phyloP scores from a whole-genome alignment of 108 stramenopile genomes.

The Cyclotella atomus region DNA sequence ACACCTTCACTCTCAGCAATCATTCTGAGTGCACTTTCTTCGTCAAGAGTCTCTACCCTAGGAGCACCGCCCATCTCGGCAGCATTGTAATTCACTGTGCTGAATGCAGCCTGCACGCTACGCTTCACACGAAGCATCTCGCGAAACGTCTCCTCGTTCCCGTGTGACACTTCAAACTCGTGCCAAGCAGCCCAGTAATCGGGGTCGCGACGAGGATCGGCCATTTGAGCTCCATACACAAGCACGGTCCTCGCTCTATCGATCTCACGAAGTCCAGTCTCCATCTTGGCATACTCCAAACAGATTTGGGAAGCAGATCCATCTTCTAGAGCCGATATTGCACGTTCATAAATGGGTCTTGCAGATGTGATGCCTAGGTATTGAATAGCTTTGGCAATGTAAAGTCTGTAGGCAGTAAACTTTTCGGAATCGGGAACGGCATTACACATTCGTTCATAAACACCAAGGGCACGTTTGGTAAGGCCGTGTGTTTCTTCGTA shows the following conservation, averaged over 20 bases:
- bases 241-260: constrained; percentile 94
- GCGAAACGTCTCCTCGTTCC: constrained; percentile 98
- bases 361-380: constrained; percentile 91
- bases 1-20: constrained; percentile 82
- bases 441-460: constrained; percentile 87
- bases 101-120: constrained; percentile 91
- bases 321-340: constrained; percentile 87
- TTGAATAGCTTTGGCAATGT: constrained; percentile 89
- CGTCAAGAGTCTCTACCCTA: constrained; percentile 61
- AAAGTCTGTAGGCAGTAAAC: constrained; percentile 88
- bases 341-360: constrained; percentile 92
- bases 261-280: constrained; percentile 91
- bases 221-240: constrained; percentile 94
- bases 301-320: constrained; percentile 83
- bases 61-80: constrained; percentile 71
- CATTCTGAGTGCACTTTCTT: constrained; percentile 88
- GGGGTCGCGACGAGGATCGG: constrained; percentile 88
- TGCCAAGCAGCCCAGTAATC: constrained; percentile 96
- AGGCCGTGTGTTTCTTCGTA: constrained; percentile 97
- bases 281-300: constrained; percentile 93
- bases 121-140: constrained; percentile 97
- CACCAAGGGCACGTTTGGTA: constrained; percentile 88
- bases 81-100: constrained; percentile 93
- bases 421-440: constrained; percentile 86
- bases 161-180: constrained; percentile 96